These are phyloP conservation scores for Malus orientalis DNA, from an alignment of 306 rosid genomes.

Conservation along the genomic window DNA sequence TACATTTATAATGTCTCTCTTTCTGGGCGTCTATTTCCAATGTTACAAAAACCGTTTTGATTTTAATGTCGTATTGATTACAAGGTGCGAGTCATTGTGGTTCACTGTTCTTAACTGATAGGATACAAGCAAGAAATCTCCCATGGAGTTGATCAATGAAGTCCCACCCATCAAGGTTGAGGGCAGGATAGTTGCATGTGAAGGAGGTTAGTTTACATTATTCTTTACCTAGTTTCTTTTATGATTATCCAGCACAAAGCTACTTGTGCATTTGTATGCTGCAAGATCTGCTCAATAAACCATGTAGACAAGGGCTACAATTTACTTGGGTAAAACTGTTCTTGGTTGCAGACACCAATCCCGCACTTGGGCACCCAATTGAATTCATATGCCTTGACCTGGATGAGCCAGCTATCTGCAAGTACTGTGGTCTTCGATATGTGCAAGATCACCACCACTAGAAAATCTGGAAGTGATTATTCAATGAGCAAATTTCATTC, in stretches of 20 bases:
- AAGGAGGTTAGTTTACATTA: conserved; percentile 58
- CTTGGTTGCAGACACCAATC: conserved; percentile 54
- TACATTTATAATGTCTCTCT: neutral
- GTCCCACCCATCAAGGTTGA: conserved; percentile 93
- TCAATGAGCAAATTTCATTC: conserved; percentile 10
- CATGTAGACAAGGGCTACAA: neutral
- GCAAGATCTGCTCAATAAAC: neutral
- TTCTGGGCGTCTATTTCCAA: neutral
- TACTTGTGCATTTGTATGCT: neutral
- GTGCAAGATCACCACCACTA: conserved; percentile 82
- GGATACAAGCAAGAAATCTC: conserved; percentile 91
- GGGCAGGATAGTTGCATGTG: conserved; percentile 94
- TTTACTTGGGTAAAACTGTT: conserved; percentile 1
- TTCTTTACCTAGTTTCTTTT: neutral
- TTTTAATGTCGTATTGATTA: neutral
- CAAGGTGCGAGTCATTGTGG: neutral
- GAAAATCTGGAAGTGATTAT: conserved; percentile 3
- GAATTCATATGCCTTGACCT: conserved; percentile 84
- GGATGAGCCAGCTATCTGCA: conserved; percentile 77
- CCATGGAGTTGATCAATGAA: conserved; percentile 95
- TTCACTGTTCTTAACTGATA: conserved; percentile 23
- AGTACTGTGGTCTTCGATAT: conserved; percentile 81
- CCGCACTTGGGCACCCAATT: conserved; percentile 90
- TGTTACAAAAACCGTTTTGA: neutral
- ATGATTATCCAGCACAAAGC: neutral